Base-by-base conservation (phyloP, 345 rosid genomes). In the Populus euphratica region DNA sequence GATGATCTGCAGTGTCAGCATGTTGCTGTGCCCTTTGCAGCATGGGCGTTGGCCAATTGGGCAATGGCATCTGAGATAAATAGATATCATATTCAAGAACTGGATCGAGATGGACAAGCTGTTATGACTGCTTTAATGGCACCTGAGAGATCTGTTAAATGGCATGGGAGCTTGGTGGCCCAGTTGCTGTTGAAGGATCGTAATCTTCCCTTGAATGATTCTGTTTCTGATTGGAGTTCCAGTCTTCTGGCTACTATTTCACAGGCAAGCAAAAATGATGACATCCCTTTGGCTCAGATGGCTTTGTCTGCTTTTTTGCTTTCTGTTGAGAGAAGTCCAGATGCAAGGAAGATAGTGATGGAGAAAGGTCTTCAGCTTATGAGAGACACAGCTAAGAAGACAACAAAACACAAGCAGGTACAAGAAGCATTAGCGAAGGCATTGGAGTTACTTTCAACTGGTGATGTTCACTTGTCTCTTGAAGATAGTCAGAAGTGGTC, bases 21-120 rank as follows among this genome's bases (percentile, higher is more conserved):
- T 89, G 98, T 96, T n/a, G 99, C 98, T 33, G 97, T 96, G 71
- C 99, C 99, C 69, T 96, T 96, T 88, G 99, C 99, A 70, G 93
- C 93, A 13, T 93, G 99, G 99, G 97, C 98, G 47, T 86, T 96
- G 83, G 97, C 99, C 77, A 92, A 93, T 78, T 96, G 99, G 99
- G 99, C 99, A 35, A 89, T 88, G 93, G 96, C 99, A 73, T 96
- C 99, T 43, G 89, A 85, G 77, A 82, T 78, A 70, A 96, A 96
- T 82, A 90, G 99, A 82, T 82, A 87, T 69, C 91, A 77, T 81
- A 92, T 96, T 83, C 97, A 92, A 80, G 98, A 96, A 83, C 87
- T 96, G 73, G 99, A 96, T 88, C 88, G 73, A 75, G 95, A 93
- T 78, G 97, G 98, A 70, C 78, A 85, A 79, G 97, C 96, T 86